Evolutionary conservation across 192 early-diverging fungal genomes (phyloP).

Genomic region (Entrophospora sp.): DNA sequence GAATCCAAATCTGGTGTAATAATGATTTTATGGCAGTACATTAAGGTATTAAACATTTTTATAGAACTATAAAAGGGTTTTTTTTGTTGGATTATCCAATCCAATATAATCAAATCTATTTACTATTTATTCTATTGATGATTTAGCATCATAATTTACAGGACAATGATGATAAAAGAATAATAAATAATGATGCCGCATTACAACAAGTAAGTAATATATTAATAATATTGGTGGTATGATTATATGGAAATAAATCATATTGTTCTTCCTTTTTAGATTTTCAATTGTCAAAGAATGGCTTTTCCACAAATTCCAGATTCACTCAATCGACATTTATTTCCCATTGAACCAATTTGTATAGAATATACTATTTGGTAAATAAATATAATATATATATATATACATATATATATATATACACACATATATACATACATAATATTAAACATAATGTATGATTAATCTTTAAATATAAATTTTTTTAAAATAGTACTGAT

Average conservation of each 20-base stretch:
- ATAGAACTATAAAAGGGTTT: no score
- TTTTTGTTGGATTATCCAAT: no score
- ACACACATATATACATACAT: no score
- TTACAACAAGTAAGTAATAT: constrained; percentile 58
- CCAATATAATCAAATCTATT: no score
- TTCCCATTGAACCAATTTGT: constrained; percentile 77
- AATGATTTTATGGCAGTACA: constrained; percentile 91
- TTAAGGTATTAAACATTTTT: constrained; percentile 54
- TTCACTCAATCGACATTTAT: constrained; percentile 63
- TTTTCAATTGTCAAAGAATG: constrained; percentile 59
- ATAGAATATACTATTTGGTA: constrained; percentile 86
- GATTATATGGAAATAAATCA: no score
- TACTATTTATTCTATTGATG: no score
- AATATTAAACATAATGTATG: no score
- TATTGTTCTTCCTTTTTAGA: no score
- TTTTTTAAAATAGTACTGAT: constrained; percentile 44
- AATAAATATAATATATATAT: neutral
- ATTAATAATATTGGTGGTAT: no score
- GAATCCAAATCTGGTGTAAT: constrained; percentile 69
- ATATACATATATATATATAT: no score
- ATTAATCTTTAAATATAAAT: neutral
- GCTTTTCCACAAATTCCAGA: constrained; percentile 78
- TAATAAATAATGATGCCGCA: constrained; percentile 74
- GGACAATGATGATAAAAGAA: constrained; percentile 79
- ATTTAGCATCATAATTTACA: constrained; percentile 82